phyloP scores from a whole-genome alignment of 1,284 basidiomycete genomes.

The Cerioporus squamosus region DNA sequence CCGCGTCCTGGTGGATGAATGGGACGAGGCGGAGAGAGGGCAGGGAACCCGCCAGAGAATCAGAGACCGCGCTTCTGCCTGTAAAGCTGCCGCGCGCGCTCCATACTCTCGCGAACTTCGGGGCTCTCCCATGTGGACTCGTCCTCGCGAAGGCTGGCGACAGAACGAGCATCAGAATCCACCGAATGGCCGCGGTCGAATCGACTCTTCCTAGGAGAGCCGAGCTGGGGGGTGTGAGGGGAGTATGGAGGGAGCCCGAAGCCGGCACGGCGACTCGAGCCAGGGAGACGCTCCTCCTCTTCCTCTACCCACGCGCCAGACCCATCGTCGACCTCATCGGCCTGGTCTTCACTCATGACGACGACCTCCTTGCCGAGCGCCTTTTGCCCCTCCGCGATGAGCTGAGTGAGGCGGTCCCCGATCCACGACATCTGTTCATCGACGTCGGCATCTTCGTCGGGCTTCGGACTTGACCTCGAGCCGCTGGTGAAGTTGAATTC shows the following conservation, averaged over 20 bases:
- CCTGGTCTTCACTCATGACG: constrained; percentile 68
- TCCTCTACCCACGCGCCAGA: constrained; percentile 61
- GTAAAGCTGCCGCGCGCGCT: constrained; percentile 54
- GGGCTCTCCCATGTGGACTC: constrained; percentile 55
- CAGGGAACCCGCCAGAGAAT: not conserved
- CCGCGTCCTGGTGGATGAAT: not conserved
- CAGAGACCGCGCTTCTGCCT: constrained; percentile 24
- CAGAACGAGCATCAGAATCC: constrained; percentile 35
- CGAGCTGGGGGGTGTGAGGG: constrained; percentile 33
- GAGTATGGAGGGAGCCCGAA: constrained; percentile 32
- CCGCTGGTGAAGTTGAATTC: constrained; percentile 30
- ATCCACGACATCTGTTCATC: constrained; percentile 77
- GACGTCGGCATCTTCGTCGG: constrained; percentile 34
- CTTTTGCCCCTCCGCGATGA: constrained; percentile 75
- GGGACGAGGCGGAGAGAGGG: not conserved
- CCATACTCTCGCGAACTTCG: constrained; percentile 68
- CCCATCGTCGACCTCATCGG: constrained; percentile 77
- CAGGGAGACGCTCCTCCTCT: constrained; percentile 30
- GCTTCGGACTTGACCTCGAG: constrained; percentile 29
- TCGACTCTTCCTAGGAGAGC: constrained; percentile 38
- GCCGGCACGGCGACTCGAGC: constrained; percentile 34
- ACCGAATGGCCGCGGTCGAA: constrained; percentile 37
- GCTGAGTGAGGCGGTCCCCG: constrained; percentile 61
- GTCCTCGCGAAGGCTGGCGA: constrained; percentile 40
- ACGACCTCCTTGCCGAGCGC: constrained; percentile 74